Evolutionary conservation across 768 basidiomycete species (phyloP), one percentile per base, ranked within the genome.

Genomic region (Macrolepiota fuliginosa): DNA sequence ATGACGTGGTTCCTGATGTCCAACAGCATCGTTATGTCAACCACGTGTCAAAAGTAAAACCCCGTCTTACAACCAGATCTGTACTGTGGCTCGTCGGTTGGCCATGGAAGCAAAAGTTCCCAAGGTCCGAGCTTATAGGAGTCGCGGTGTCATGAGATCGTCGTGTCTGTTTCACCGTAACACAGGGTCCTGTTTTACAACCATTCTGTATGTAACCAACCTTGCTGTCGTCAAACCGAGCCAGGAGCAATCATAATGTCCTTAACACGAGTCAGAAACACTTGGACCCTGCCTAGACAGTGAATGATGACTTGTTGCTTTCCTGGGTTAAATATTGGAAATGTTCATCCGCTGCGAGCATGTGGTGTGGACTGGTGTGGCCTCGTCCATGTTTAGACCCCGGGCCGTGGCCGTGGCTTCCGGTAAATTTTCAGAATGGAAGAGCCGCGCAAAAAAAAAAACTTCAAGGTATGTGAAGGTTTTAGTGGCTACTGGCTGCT

Each of bases 21-120:
- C 25, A 39, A 12, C n/a, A 37, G 10, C 5, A 53, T 54, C 22
- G 36, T 54, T 54, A 40, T 61, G 54, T 54, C 40, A 54, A 50
- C 45, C 60, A 61, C 60, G 60, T 61, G 60, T 55, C 27, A n/a
- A 9, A 42, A 61, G 11, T 9, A 29, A 39, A 40, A 25, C 19
- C 40, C 50, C 52, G 29, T 12, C 9, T 58, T 27, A 22, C 56
- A 58, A 15, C 24, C n/a, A n/a, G n/a, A n/a, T n/a, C n/a, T n/a
- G 36, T 3, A 17, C 32, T 13, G 4, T 3, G n/a, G 17, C 2
- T 54, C 19, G 24, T 25, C 11, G 7, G 29, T 12, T 40, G 42
- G 10, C 10, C 45, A 11, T 13, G 35, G 22, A 29, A n/a, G 35
- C n/a, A 19, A 32, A 40, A 27, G 27, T 32, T 40, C 22, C 51